Evolutionary conservation across 345 rosid genomes (phyloP).

Genomic region (Aquilaria malaccensis): DNA sequence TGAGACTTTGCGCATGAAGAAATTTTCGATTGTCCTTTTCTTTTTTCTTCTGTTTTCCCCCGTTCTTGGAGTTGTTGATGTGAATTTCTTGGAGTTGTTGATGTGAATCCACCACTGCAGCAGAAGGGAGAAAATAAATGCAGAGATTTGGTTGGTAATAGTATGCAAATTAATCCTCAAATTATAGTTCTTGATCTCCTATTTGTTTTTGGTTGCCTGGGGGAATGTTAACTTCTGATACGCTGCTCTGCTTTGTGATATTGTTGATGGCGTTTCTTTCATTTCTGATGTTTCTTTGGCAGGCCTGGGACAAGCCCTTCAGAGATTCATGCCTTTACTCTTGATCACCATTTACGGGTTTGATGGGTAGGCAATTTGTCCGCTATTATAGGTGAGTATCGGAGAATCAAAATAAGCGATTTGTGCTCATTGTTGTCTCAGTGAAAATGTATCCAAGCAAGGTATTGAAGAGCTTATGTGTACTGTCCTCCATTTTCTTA

Average conservation of each 20-base stretch:
- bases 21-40: not conserved
- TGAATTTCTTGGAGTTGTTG: too few species aligned
- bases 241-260: not conserved
- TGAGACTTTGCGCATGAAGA: not conserved
- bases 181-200: not conserved
- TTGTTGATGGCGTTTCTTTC: not conserved
- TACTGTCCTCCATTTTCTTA: too few species aligned
- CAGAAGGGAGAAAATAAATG: not conserved
- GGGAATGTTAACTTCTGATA: not conserved
- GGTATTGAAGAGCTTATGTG: too few species aligned
- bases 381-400: not conserved
- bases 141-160: not conserved
- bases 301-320: slow-evolving; percentile 95
- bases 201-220: not conserved
- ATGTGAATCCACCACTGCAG: not conserved
- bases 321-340: slow-evolving; percentile 66
- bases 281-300: slow-evolving; percentile 17
- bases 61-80: not conserved
- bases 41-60: not conserved
- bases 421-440: too few species aligned
- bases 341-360: slow-evolving; percentile 69
- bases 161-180: not conserved
- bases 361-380: slow-evolving; percentile 27
- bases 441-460: too few species aligned
- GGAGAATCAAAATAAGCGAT: too few species aligned